Conservation (phyloP, 1,139 yeast genomes). For the Magnusiomyces ingens region DNA sequence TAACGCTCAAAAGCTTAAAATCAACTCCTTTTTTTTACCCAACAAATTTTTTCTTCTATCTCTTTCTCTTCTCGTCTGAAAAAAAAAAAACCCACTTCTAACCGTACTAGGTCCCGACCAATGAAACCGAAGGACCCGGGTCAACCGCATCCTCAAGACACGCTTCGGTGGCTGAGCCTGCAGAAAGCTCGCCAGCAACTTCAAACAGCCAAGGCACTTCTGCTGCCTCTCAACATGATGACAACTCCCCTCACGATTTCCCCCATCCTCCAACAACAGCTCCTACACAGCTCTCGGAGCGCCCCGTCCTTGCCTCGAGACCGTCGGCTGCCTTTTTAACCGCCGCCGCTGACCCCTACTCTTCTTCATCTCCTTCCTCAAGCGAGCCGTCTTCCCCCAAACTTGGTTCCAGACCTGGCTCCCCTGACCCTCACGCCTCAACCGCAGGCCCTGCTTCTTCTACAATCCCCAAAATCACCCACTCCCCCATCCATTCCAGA, state of each 20-base stretch:
- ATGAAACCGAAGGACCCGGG: too few relatives aligned
- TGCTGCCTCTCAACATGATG: background rate
- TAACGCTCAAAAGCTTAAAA: background rate
- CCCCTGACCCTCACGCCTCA: conserved; percentile 10
- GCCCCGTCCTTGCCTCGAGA: background rate
- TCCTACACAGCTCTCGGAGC: too few relatives aligned
- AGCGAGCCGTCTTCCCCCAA: conserved; percentile 2
- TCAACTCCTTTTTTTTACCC: background rate
- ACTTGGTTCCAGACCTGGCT: conserved; percentile 9
- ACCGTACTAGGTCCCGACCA: background rate
- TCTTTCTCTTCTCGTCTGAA: too few relatives aligned
- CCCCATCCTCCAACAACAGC: background rate
- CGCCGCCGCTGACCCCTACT: conserved; percentile 8
- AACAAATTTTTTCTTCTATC: background rate
- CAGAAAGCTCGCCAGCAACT: background rate
- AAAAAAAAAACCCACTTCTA: too few relatives aligned
- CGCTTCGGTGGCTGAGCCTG: background rate
- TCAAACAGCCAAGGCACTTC: conserved; percentile 1
- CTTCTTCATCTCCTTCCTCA: conserved; percentile 1
- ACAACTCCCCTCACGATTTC: background rate
- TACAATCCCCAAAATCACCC: conserved; percentile 2
- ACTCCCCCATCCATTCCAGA: conserved; percentile 18
- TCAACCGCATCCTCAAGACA: too few relatives aligned
- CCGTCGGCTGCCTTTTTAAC: conserved; percentile 12
- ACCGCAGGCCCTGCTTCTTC: conserved; percentile 4